These are phyloP conservation scores for Serendipita indica DNA, from an alignment of 768 basidiomycete genomes.

Conservation along the genomic window DNA sequence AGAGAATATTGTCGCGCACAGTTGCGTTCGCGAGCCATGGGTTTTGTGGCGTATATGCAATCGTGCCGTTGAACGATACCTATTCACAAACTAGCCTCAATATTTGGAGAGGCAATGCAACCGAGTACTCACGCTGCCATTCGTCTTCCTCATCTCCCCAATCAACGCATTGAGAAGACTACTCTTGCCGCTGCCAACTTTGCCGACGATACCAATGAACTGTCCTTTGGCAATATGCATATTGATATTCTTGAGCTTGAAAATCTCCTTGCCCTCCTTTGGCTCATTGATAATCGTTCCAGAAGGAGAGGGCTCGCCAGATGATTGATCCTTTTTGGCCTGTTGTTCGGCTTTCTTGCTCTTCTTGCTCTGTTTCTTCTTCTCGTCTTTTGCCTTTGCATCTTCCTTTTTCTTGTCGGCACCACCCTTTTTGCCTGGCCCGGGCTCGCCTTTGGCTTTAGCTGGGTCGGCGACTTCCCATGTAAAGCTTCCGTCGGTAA, in stretches of 20 bases:
- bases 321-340: background rate
- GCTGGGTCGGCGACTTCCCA: conserved; percentile 30
- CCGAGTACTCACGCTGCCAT: conserved; percentile 32
- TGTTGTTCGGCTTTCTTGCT: conserved; percentile 19
- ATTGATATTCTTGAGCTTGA: conserved; percentile 34
- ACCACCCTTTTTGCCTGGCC: conserved; percentile 17
- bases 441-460: conserved; percentile 15
- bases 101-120: background rate
- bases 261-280: conserved; percentile 24
- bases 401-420: conserved; percentile 15
- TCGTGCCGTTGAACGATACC: conserved; percentile 37
- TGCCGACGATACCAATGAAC: conserved; percentile 59
- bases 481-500: conserved; percentile 37
- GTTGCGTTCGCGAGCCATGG: conserved; percentile 58
- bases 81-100: conserved; percentile 12
- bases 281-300: background rate
- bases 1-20: conserved; percentile 57
- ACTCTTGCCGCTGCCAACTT: conserved; percentile 60
- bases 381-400: conserved; percentile 16
- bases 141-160: conserved; percentile 50
- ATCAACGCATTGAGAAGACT: conserved; percentile 41
- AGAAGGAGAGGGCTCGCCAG: background rate
- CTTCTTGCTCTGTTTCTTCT: conserved; percentile 10
- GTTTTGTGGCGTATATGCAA: conserved; percentile 45
- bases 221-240: conserved; percentile 37